Conservation (phyloP, 805 yeast genomes). For the Gaillardinia entomophila region DNA sequence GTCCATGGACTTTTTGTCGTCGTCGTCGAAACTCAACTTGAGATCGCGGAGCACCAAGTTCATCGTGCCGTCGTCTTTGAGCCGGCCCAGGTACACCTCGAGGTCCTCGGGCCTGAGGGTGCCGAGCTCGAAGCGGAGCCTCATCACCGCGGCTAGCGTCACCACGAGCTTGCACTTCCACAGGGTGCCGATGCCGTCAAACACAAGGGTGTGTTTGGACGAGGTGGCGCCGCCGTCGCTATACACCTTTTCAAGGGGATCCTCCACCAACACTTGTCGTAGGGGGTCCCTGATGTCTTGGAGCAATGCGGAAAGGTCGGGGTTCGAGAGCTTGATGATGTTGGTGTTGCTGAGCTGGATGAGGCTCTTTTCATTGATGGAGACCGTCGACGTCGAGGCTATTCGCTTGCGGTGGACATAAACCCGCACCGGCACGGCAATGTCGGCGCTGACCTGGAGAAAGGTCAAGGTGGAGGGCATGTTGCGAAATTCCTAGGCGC, state of each 20-base stretch:
- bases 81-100: constrained; percentile 7
- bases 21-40: constrained; percentile 6
- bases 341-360: constrained; percentile 15
- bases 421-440: constrained; percentile 14
- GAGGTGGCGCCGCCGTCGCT: constrained; percentile 4
- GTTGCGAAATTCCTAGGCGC: no score
- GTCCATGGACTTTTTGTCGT: constrained; percentile 11
- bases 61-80: constrained; percentile 1
- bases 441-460: constrained; percentile 8
- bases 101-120: constrained; percentile 6
- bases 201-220: constrained; percentile 4
- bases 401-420: constrained; percentile 17
- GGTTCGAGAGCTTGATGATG: constrained; percentile 17
- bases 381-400: constrained; percentile 11
- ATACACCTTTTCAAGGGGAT: constrained; percentile 5
- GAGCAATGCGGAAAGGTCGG: constrained; percentile 14
- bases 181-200: constrained; percentile 6
- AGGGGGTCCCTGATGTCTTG: constrained; percentile 9
- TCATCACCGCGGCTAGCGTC: constrained; percentile 12
- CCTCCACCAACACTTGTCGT: constrained; percentile 5
- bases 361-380: constrained; percentile 19
- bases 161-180: constrained; percentile 20
- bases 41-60: background rate
- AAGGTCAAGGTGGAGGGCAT: constrained; percentile 17
- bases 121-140: constrained; percentile 10